Base-by-base conservation (phyloP, 1,284 basidiomycete genomes). In the Pyrrhoderma lamaoense region DNA sequence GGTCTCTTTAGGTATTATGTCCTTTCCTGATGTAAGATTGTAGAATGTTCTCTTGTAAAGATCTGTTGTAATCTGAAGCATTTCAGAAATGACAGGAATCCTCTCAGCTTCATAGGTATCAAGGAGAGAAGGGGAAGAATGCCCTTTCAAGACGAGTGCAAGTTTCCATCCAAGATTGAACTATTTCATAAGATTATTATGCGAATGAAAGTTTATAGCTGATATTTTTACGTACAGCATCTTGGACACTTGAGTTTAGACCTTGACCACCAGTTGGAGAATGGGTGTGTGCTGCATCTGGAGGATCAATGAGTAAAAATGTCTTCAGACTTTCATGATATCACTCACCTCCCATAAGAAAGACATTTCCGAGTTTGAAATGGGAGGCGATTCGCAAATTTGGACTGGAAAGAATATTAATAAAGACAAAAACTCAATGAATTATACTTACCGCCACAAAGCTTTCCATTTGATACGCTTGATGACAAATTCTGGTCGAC, bases 191-290 rank as follows among this genome's bases (percentile, higher is more conserved):
- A 3, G 23, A 11, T 25, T 47, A 5, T 47, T 14, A n/a, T 11
- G 53, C 31, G 40, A n/a, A 23, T n/a, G 2, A 9, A 35, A 14
- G 35, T 5, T n/a, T n/a, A 16, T 11, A 22, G 8, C n/a, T n/a
- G 42, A 31, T 14, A 21, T 18, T 23, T n/a, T 9, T 39, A 51
- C 67, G n/a, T 43, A 71, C 70, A 1, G 69, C 59, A 56, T 74
- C 71, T 54, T 72, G 70, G 9, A 72, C 59, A 21, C 64, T 56
- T 0, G 66, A 61, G 45, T 73, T 74, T 36, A 72, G 57, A 13
- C 71, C 73, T 51, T 75, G 72, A 8, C 72, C 70, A n/a, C 74
- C 74, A 0, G 66, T 65, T 22, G 70, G 72, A 42, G 67, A 70
- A 53, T 75, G 74, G 14, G 70, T 66, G 54, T 71, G 70, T 3